Evolutionary conservation across 495 filamentous ascomycete genomes (phyloP), one percentile per base, ranked within the genome.

Genomic region (Lichina pygmaea): DNA sequence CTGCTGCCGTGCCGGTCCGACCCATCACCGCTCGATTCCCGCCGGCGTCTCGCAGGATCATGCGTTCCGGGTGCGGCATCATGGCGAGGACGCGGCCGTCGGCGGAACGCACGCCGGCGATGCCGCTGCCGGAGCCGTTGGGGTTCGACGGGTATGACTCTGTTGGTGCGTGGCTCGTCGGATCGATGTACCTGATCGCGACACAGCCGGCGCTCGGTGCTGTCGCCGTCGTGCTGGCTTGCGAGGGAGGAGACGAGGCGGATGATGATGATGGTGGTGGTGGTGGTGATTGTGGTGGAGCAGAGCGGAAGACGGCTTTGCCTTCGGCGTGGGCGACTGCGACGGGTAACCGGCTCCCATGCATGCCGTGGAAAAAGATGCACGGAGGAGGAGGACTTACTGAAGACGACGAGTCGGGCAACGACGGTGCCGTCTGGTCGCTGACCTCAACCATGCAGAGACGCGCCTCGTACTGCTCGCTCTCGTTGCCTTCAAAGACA

Each of bases 301-400:
- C 55, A 43, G 69, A 65, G 1, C 61, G 55, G 58, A 95, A 95
- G 6, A 62, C 66, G 17, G 91, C 89, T 24, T 82, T 72, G 13
- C 91, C 89, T 64, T 97, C 89, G 12, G 85, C 85, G 58, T 97
- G 89, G 7, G 85, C 82, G 36, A 86, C 80, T 11, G 72, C 80
- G 46, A 95, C 91, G 9, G 89, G 89, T 32, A 97, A 65, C 7
- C 70, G 67, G 15, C 78, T 79, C 34, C 79, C 78, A 52, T 77
- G 57, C 86, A 97, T 94, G 55, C 83, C 84, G 58, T 92, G 68
- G 50, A 94, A 67, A 66, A 97, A 97, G 43, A 95, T 80, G n/a
- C 73, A 79, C 3, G 79, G 43, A 8, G 46, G 16, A 1, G 9
- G 15, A 9, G 40, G 41, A 24, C 24, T 24, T 24, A 4, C 24